A percentile compares a stretch with the other conserved stretches of the same genome.
Conservation (phyloP, 257 asterid genomes). For the Przewalskia tangutica region DNA sequence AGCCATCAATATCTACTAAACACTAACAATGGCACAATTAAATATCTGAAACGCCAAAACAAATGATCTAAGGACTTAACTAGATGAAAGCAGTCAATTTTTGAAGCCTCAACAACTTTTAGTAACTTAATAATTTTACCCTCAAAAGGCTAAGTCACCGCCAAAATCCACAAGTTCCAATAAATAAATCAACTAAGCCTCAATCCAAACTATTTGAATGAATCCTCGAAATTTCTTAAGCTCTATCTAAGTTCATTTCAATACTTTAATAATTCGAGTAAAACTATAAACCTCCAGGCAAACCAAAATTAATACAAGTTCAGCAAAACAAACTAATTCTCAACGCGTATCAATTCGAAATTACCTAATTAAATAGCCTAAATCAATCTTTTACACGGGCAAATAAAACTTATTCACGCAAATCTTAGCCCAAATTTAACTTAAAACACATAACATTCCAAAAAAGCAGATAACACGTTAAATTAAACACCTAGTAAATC, state of each 20-base stretch:
- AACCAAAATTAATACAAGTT: neutral
- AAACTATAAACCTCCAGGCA: neutral
- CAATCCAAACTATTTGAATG: neutral
- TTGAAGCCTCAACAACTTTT: neutral
- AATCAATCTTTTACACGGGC: neutral
- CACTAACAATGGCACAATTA: neutral
- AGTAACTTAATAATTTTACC: neutral
- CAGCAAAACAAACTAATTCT: neutral
- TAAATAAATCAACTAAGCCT: neutral
- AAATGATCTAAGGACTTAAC: neutral
- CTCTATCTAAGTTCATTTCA: neutral
- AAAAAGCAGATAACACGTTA: neutral
- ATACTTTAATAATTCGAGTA: neutral
- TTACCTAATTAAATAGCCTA: neutral
- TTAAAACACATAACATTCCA: neutral
- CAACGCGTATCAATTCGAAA: neutral
- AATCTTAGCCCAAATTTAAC: neutral
- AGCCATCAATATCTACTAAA: neutral
- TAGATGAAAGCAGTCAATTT: neutral
- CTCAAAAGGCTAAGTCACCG: neutral
- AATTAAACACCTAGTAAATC: neutral
- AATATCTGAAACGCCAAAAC: neutral
- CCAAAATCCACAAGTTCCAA: constrained; percentile 1
- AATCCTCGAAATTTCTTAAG: neutral
- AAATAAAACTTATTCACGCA: neutral